These are phyloP conservation scores for Naegleria gruberi DNA, from an alignment of 208 protist species.

Conservation along the genomic window DNA sequence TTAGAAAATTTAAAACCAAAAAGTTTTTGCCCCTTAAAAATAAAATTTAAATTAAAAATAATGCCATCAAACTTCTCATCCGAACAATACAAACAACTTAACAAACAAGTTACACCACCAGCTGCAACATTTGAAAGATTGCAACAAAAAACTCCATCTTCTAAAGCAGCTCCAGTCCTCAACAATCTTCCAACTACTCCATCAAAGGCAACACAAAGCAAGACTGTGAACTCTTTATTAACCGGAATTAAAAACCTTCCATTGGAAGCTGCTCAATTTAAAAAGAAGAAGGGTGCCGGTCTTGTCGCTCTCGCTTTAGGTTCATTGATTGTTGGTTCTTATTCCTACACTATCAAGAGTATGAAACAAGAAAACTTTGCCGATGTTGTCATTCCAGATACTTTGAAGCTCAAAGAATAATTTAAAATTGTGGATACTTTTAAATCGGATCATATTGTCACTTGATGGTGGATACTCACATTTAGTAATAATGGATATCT, in stretches of 20 bases:
- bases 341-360: background rate
- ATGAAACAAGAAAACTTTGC: slow-evolving; percentile 2
- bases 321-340: background rate
- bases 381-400: background rate
- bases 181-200: background rate
- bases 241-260: background rate
- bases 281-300: background rate
- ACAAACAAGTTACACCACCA: background rate
- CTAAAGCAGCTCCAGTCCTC: background rate
- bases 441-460: too few species aligned
- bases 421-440: too few species aligned
- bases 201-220: background rate
- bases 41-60: too few species aligned
- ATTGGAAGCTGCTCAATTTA: background rate
- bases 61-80: background rate
- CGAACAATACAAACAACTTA: background rate
- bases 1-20: too few species aligned
- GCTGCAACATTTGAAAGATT: background rate
- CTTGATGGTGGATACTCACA: too few species aligned
- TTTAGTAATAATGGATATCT: too few species aligned
- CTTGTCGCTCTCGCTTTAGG: background rate
- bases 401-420: background rate
- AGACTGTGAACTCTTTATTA: background rate
- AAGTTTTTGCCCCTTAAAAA: too few species aligned
- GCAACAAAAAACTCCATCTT: background rate